phyloP scores from a whole-genome alignment of 1,139 yeast species.

The Citeromyces hawaiiensis region DNA sequence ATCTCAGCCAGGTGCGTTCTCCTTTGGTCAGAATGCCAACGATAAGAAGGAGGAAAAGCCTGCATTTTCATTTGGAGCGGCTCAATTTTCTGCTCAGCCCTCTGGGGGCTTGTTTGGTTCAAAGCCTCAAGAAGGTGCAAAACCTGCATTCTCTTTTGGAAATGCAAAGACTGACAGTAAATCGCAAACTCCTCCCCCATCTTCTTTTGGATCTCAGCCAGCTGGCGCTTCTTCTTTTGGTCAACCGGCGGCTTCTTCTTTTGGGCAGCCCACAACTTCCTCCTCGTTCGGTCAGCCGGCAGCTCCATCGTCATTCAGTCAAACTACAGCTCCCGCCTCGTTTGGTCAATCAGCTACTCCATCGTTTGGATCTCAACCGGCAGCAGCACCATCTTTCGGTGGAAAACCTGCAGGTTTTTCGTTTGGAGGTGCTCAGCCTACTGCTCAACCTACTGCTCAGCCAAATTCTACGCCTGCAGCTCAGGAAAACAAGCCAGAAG shows the following conservation, averaged over 20 bases:
- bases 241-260: constrained; percentile 11
- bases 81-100: constrained; percentile 12
- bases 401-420: constrained; percentile 3
- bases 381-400: constrained; percentile 1
- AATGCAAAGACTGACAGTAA: constrained; percentile 7
- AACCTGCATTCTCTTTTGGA: constrained; percentile 13
- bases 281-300: constrained; percentile 7
- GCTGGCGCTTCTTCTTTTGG: constrained; percentile 6
- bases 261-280: constrained; percentile 11
- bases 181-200: constrained; percentile 9
- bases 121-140: constrained; percentile 4
- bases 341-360: constrained; percentile 6
- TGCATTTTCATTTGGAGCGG: constrained; percentile 8
- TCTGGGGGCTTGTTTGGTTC: constrained; percentile 12
- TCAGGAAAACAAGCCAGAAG: constrained; percentile 1
- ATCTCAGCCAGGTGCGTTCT: constrained; percentile 10
- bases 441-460: neutral
- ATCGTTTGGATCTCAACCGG: neutral
- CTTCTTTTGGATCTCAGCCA: no score
- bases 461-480: no score
- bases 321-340: constrained; percentile 11
- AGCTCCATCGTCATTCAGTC: constrained; percentile 7
- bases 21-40: constrained; percentile 13
- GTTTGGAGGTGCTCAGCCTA: constrained; percentile 5
- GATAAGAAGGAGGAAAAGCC: constrained; percentile 5